These are phyloP conservation scores for Metschnikowia aberdeeniae DNA, from an alignment of 805 yeast genomes.

Conservation along the genomic window DNA sequence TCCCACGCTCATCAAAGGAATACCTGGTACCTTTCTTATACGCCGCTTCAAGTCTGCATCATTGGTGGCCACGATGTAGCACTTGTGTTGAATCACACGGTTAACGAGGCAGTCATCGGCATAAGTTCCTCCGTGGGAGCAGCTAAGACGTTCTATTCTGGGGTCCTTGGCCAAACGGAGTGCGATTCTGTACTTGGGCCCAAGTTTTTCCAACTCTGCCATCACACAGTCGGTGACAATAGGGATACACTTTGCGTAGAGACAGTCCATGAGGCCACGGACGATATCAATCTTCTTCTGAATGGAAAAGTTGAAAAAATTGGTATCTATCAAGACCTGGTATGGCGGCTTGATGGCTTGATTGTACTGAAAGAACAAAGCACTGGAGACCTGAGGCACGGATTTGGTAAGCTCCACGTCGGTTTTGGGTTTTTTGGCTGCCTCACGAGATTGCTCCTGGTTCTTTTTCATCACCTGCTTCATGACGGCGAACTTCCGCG, in stretches of 20 bases:
- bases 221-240: slow-evolving; percentile 95
- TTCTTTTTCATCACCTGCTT: slow-evolving; percentile 78
- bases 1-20: slow-evolving; percentile 96
- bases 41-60: slow-evolving; percentile 96
- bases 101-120: slow-evolving; percentile 97
- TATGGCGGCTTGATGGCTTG: slow-evolving; percentile 97
- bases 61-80: slow-evolving; percentile 95
- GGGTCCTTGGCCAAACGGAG: slow-evolving; percentile 91
- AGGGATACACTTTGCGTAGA: slow-evolving; percentile 93
- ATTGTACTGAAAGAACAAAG: slow-evolving; percentile 91
- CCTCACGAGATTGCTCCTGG: slow-evolving; percentile 47
- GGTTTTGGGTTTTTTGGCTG: slow-evolving; percentile 30
- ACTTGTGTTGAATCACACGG: slow-evolving; percentile 92
- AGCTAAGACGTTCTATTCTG: slow-evolving; percentile 77
- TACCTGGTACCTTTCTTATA: slow-evolving; percentile 93
- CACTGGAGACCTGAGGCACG: slow-evolving; percentile 90
- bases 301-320: slow-evolving; percentile 92
- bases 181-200: slow-evolving; percentile 93
- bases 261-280: slow-evolving; percentile 95
- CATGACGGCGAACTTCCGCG: slow-evolving; percentile 92
- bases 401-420: slow-evolving; percentile 62
- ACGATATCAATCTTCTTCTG: slow-evolving; percentile 93
- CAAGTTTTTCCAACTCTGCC: slow-evolving; percentile 96
- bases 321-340: slow-evolving; percentile 92
- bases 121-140: slow-evolving; percentile 93